Base-by-base conservation (phyloP, 2,329 filamentous ascomycete species). In the Hymenoscyphus repandus region DNA sequence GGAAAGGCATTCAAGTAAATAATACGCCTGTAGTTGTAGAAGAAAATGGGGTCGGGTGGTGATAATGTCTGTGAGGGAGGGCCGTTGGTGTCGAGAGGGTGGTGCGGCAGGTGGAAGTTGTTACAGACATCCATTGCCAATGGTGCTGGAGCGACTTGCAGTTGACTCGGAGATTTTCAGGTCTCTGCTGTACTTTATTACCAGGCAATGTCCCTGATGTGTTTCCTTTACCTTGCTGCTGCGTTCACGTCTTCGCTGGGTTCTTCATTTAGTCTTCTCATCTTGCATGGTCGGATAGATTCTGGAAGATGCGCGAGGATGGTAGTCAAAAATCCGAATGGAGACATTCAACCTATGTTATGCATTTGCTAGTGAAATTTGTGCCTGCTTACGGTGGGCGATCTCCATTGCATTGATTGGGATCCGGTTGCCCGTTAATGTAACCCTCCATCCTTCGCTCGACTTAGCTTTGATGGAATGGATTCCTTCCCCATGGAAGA, bases 1-100 rank as follows among this genome's bases (percentile, higher is more conserved):
- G 93, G 93, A 77, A 97, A 99, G 91, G 89, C 90, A 82, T 99
- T 91, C 91, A 95, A 95, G 75, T 72, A 70, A 58, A 69, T 60
- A 50, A 59, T 59, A 61, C 53, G 39, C 49, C 38, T 59, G 56
- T 64, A 58, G 54, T 61, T 51, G 59, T 64, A 63, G 59, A 50
- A 41, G 48, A 58, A 49, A 45, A 51, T 49, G 49, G 42, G 48
- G 46, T 52, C 47, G 53, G 49, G 48, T 50, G 51, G 38, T 55
- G 52, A 57, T 62, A 61, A 62, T 60, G 41, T 54, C 51, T 51
- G 53, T 41, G 48, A 55, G 54, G 38, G 13, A 17, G 22, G 55
- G 38, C 11, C 38, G 38, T 18, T 20, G 38, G 38, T 40, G 38
- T 47, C 33, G 53, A 50, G 56, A 55, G 40, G 53, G 38, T 58